phyloP scores from a whole-genome alignment of 83 land plant species.

The Thuja plicata region DNA sequence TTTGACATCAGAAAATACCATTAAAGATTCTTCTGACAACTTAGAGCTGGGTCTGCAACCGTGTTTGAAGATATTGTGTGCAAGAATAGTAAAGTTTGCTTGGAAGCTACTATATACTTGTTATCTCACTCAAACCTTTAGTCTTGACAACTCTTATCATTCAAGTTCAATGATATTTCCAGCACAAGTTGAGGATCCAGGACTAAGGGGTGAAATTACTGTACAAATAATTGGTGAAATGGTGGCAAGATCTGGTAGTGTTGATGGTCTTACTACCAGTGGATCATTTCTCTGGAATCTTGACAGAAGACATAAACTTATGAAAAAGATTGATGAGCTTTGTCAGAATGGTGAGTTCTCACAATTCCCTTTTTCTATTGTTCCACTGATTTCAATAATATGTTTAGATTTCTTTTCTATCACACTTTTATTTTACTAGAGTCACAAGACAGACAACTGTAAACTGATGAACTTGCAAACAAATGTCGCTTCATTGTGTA shows the following conservation, averaged over 20 bases:
- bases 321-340: slow-evolving; percentile 36
- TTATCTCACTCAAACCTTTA: slow-evolving; percentile 48
- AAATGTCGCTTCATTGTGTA: not conserved
- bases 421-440: not conserved
- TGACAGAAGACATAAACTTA: slow-evolving; percentile 45
- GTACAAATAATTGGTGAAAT: slow-evolving; percentile 67
- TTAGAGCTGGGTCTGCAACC: slow-evolving; percentile 25
- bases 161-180: slow-evolving; percentile 64
- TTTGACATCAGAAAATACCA: slow-evolving; percentile 10
- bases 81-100: slow-evolving; percentile 59
- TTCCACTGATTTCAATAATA: not conserved
- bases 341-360: slow-evolving; percentile 49
- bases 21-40: slow-evolving; percentile 8
- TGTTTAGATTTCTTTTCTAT: not conserved
- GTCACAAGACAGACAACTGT: not conserved
- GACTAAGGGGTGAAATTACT: slow-evolving; percentile 69
- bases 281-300: slow-evolving; percentile 62
- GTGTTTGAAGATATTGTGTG: slow-evolving; percentile 50
- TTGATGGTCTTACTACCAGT: slow-evolving; percentile 12
- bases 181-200: slow-evolving; percentile 67
- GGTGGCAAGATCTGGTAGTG: slow-evolving; percentile 22
- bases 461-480: not conserved
- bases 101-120: slow-evolving; percentile 71
- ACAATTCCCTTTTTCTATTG: not conserved
- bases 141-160: slow-evolving; percentile 21